These are phyloP conservation scores for Leccinum olivaceopallidum DNA, from an alignment of 768 basidiomycete species.

Conservation along the genomic window DNA sequence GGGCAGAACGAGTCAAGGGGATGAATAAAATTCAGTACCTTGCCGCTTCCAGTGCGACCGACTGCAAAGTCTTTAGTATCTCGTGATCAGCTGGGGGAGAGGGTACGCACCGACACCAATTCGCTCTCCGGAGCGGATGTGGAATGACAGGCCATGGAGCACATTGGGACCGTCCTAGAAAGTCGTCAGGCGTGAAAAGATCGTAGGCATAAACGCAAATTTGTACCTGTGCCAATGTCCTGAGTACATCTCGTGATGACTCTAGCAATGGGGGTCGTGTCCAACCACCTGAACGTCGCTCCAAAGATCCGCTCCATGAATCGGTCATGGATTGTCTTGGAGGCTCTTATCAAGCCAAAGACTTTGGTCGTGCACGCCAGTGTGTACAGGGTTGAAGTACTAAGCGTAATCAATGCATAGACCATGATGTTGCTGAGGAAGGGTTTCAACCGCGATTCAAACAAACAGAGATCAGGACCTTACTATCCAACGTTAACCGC, in stretches of 20 bases:
- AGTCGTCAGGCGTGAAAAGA: background rate
- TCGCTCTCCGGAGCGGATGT: too few species aligned
- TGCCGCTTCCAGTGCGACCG: too few species aligned
- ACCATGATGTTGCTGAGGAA: conserved; percentile 47
- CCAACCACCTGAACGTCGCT: conserved; percentile 62
- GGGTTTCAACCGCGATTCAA: background rate
- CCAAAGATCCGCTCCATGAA: conserved; percentile 56
- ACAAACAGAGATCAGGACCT: conserved; percentile 4
- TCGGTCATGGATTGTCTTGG: conserved; percentile 50
- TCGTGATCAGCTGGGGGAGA: too few species aligned
- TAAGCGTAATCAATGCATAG: conserved; percentile 40
- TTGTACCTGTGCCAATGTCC: conserved; percentile 43
- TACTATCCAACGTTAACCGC: conserved; percentile 37
- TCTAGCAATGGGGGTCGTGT: conserved; percentile 34
- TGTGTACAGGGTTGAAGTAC: conserved; percentile 34
- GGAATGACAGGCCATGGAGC: too few species aligned
- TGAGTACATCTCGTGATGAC: conserved; percentile 40
- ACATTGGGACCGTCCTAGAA: too few species aligned
- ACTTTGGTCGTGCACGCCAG: conserved; percentile 41
- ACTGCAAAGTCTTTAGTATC: too few species aligned
- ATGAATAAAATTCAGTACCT: too few species aligned
- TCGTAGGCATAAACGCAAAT: background rate
- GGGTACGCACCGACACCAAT: too few species aligned
- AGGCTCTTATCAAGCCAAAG: conserved; percentile 51
- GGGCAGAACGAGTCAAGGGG: too few species aligned